Conservation (phyloP, 2,329 filamentous ascomycete species). For the Xylariaceae sp. region DNA sequence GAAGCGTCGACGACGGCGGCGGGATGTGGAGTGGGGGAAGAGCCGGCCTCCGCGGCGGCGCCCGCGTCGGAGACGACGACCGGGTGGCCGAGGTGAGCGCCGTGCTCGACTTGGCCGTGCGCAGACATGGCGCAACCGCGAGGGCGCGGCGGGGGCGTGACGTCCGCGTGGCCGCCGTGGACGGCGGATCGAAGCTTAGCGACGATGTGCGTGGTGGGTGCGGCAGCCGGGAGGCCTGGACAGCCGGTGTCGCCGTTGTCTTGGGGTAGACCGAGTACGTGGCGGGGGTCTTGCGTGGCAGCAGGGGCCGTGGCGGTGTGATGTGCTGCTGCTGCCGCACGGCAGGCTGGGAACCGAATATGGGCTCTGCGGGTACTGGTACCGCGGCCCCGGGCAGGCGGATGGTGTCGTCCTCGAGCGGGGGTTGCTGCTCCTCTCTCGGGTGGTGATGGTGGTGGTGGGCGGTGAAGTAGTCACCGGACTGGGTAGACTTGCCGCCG, state of each 20-base stretch:
- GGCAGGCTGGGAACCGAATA: too few species aligned
- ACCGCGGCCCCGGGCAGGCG: slow-evolving; percentile 18
- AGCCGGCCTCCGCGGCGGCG: slow-evolving; percentile 6
- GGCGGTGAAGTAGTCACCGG: too few species aligned
- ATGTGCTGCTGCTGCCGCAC: too few species aligned
- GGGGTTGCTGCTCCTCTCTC: slow-evolving; percentile 2
- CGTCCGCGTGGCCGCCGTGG: neutral
- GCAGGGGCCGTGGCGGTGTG: too few species aligned
- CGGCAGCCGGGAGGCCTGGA: slow-evolving; percentile 7
- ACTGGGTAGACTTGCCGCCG: slow-evolving; percentile 1
- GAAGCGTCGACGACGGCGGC: slow-evolving; percentile 8
- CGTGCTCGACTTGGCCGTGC: slow-evolving; percentile 17
- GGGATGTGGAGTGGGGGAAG: slow-evolving; percentile 8
- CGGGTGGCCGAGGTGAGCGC: slow-evolving; percentile 10
- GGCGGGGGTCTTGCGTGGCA: too few species aligned
- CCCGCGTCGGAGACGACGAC: slow-evolving; percentile 8
- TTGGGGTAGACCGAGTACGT: slow-evolving; percentile 38
- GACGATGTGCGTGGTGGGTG: slow-evolving; percentile 29
- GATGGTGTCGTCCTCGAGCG: slow-evolving; percentile 17
- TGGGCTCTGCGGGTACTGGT: too few species aligned
- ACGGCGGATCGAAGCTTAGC: slow-evolving; percentile 17
- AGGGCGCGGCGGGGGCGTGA: slow-evolving; percentile 4
- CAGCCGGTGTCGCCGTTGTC: slow-evolving; percentile 18
- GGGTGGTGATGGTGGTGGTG: slow-evolving; percentile 3
- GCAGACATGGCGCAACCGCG: slow-evolving; percentile 14